These are phyloP conservation scores for Yamadazyma friedrichii DNA, from an alignment of 1,139 yeast species.

Conservation along the genomic window DNA sequence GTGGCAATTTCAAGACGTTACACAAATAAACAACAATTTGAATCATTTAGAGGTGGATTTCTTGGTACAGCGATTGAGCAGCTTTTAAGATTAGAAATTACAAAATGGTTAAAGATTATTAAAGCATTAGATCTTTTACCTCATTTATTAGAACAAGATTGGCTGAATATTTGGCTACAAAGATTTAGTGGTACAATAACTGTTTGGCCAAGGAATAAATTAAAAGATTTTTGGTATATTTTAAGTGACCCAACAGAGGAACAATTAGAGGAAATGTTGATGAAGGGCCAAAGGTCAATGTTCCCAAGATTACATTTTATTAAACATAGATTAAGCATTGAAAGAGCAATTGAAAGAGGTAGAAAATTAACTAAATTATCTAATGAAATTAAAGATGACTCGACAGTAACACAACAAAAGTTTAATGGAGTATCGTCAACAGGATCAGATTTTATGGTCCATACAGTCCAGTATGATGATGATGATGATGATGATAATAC, in stretches of 20 bases:
- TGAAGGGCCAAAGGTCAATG: conserved; percentile 64
- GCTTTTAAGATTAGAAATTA: conserved; percentile 65
- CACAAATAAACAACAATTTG: conserved; percentile 35
- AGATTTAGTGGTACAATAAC: conserved; percentile 74
- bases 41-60: conserved; percentile 71
- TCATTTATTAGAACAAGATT: conserved; percentile 68
- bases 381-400: conserved; percentile 1
- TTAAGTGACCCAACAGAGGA: conserved; percentile 67
- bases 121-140: conserved; percentile 69
- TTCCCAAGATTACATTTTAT: conserved; percentile 68
- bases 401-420: background rate
- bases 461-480: conserved; percentile 7
- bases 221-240: conserved; percentile 62
- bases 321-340: conserved; percentile 60
- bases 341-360: conserved; percentile 61
- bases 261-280: conserved; percentile 53
- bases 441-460: conserved; percentile 1
- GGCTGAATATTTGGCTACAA: conserved; percentile 78
- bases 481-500: conserved; percentile 8
- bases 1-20: conserved; percentile 57
- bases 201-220: conserved; percentile 65
- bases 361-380: conserved; percentile 23
- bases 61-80: conserved; percentile 72
- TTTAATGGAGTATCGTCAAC: background rate
- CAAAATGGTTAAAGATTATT: conserved; percentile 71